phyloP scores from a whole-genome alignment of 169 alveolate genomes.

The Eimeria necatrix region DNA sequence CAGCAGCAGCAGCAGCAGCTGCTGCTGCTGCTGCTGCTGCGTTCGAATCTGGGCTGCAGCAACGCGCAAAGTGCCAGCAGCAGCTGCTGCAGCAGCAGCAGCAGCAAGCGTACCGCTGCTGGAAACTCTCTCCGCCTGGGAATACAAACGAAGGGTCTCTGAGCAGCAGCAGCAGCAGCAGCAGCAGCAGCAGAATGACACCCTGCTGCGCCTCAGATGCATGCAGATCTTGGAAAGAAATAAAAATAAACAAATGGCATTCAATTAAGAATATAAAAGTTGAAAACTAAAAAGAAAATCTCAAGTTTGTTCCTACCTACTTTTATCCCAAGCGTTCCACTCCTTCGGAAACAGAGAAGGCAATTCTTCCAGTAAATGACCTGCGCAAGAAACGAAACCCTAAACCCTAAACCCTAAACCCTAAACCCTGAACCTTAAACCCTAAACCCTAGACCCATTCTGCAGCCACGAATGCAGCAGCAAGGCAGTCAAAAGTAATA shows the following conservation, averaged over 20 bases:
- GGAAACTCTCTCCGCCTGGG: slow-evolving; percentile 67
- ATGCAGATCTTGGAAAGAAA: neutral
- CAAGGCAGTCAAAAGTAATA: too few species aligned
- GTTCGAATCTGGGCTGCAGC: too few species aligned
- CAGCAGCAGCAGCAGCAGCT: too few species aligned
- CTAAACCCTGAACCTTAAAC: slow-evolving; percentile 22
- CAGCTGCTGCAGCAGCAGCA: neutral
- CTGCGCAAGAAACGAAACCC: neutral
- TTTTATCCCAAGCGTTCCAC: slow-evolving; percentile 43
- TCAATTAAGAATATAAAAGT: neutral
- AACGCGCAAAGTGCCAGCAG: neutral
- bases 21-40: too few species aligned
- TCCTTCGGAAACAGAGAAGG: slow-evolving; percentile 1
- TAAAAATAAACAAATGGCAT: neutral
- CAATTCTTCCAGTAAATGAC: slow-evolving; percentile 14
- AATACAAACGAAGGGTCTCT: slow-evolving; percentile 57
- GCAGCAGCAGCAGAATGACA: neutral
- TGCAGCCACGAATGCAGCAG: too few species aligned
- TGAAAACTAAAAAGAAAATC: neutral
- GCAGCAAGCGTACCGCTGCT: neutral
- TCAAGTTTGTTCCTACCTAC: neutral
- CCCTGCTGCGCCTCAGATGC: neutral
- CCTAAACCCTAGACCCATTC: neutral
- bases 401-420: slow-evolving; percentile 20
- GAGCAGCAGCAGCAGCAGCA: neutral